A percentile compares a stretch with the other conserved stretches of the same genome.
Conservation (phyloP, 768 basidiomycete species). For the Daedaleopsis sinensis region DNA sequence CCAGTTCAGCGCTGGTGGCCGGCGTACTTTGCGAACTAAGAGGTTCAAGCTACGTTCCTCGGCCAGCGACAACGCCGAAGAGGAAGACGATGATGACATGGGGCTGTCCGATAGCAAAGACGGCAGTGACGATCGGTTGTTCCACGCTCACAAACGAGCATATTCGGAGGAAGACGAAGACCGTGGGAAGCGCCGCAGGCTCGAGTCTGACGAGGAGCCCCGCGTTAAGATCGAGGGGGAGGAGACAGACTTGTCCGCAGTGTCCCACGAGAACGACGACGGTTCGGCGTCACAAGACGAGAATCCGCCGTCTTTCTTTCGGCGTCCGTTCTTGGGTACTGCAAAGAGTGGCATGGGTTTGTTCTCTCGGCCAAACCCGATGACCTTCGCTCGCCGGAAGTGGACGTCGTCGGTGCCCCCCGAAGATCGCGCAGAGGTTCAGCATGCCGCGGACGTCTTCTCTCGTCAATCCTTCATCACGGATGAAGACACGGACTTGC, state of each 20-base stretch:
- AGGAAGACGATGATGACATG: neutral
- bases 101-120: neutral
- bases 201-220: constrained; percentile 7
- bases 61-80: neutral
- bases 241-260: constrained; percentile 17
- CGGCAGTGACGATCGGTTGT: constrained; percentile 1
- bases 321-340: constrained; percentile 15
- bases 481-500: constrained; percentile 26
- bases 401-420: constrained; percentile 30
- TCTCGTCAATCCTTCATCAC: constrained; percentile 16
- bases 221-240: constrained; percentile 20
- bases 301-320: constrained; percentile 16
- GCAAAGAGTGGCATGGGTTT: constrained; percentile 20
- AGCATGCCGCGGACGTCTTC: neutral
- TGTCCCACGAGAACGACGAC: constrained; percentile 15
- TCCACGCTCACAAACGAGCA: constrained; percentile 8
- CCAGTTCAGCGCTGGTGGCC: constrained; percentile 22
- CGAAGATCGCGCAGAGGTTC: constrained; percentile 10
- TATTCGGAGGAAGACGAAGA: constrained; percentile 17
- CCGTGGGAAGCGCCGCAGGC: constrained; percentile 16
- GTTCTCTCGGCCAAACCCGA: constrained; percentile 34
- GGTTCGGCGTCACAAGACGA: constrained; percentile 15
- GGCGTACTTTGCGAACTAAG: constrained; percentile 9
- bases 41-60: constrained; percentile 6
- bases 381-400: constrained; percentile 37